Evolutionary conservation across 805 yeast genomes (phyloP), one percentile per base, ranked within the genome.

Genomic region (Kuraishia molischiana): DNA sequence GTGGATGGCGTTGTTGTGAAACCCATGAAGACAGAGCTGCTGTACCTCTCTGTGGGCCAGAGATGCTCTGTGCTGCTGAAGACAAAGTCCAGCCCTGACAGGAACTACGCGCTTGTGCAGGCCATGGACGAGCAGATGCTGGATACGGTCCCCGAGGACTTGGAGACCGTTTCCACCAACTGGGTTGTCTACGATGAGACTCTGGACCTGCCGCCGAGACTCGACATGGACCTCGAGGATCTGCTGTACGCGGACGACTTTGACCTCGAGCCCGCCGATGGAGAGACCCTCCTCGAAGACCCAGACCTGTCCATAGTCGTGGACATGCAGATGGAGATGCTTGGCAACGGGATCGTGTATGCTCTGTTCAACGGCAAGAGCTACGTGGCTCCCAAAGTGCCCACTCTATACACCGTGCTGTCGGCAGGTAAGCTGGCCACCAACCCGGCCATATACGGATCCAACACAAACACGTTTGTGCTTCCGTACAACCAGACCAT

Each of bases 1-100:
- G 81, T 87, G 35, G 98, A 92, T 58, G 98, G 98, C 57, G 66
- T 89, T 34, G 74, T 82, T 51, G 89, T 85, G 15, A 84, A 87
- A 58, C 79, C 79, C 34, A 74, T 77, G 51, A 73, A 67, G 40
- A 80, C 95, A 6, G 71, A 70, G 24, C 68, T 75, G 66, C 49
- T 90, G 33, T 87, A 85, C 59, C 72, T 92, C 50, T 76, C 95
- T 8, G 87, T 78, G 39, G 97, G 97, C 32, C 98, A 92, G 66
- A 79, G 98, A 52, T 87, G 85, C 62, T 73, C 89, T 20, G 79
- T 86, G 8, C 66, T 92, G 51, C 54, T 92, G 14, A 69, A 66
- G 29, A 72, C 92, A 5, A 77, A 77, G 51, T 46, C 47, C 10
- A 49, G 67, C 15, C n/a, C n/a, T n/a, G 52, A 49, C 8, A 67